Evolutionary conservation across 176 grass and related monocot species (phyloP), one percentile per base, ranked within the genome.

Genomic region (Hyparrhenia diplandra): DNA sequence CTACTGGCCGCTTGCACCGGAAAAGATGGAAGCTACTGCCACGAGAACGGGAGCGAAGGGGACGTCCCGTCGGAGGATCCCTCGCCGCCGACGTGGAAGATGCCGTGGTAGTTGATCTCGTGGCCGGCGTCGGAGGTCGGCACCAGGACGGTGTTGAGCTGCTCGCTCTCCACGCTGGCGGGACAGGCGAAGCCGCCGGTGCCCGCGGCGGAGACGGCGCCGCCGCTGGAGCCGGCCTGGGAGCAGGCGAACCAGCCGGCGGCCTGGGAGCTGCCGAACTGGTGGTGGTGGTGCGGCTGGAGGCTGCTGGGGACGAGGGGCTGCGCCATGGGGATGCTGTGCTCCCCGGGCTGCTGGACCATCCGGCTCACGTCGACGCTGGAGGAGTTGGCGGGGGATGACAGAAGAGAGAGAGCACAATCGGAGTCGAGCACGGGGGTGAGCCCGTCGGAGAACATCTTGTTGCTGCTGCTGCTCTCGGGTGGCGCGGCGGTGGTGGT

Each of bases 341-440:
- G 85, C 75, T 90, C 85, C 6, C 0, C 52, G 11, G 74, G 69
- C 64, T 71, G 85, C 73, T 82, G 84, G 73, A 85, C 87, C 61
- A 82, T 82, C 54, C 71, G 78, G 69, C 78, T 83, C 28, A 89
- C 66, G 25, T 85, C 67, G 79, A 93, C 77, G 88, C 78, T 81
- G 65, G 91, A 90, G 70, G 87, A 85, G 42, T 90, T 87, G 37
- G 64, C 72, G 9, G 88, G 82, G 32, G 88, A 93, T 93, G 91
- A 93, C 91, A 93, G 91, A 93, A 93, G 91, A 93, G 91, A n/a
- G n/a, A 93, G 91, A 86, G 91, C 91, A 88, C 91, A 90, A 82
- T 93, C 88, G 4, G 91, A 88, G 78, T 88, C 87, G 57, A 90
- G 81, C 14, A 88, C 66, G 29, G 64, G 88, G 2, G 85, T 76